Evolutionary conservation across 352 stramenopile genomes (phyloP), one percentile per base, ranked within the genome.

Genomic region (Phytophthora vignae): DNA sequence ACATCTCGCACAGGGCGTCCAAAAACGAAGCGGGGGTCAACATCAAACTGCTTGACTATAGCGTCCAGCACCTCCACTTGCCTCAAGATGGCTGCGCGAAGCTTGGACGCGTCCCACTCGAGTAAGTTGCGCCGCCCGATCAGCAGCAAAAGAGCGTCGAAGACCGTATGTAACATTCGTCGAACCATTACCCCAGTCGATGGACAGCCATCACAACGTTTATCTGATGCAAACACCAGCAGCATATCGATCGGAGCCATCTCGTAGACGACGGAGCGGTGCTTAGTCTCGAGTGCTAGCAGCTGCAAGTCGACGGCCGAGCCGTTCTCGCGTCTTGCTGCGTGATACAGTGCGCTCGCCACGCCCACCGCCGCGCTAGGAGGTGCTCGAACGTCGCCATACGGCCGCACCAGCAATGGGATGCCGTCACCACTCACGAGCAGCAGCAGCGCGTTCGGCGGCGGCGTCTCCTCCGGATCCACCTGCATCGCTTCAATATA

Each of bases 321-420:
- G 17, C 55, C 52, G 15, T 74, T 73, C 15, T 69, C 69, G 44
- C 69, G 64, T 21, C 55, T 64, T 31, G 79, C 67, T 38, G 84
- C 84, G 49, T 91, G 79, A 60, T 78, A 88, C 59, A 91, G 40
- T 10, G 80, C 82, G 42, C 76, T 87, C 38, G 76, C 61, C 29
- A 91, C 78, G 7, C 82, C 82, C 27, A 91, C 64, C 0, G 77
- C 70, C 11, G 80, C 78, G 44, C 77, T 91, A 6, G 84, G 78
- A 40, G 84, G 84, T 4, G 57, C 61, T 27, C 74, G 74, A 7
- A 82, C 79, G 3, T 81, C 70, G 1, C 82, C 81, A 38, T 88
- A 89, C 21, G 74, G 33, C 7, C 84, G 76, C 8, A 86, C 75
- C 2, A 91, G 77, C 33, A 91, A 55, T 15, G 82, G 78, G 29